Base-by-base conservation (phyloP, 805 yeast species). In the Kuraishia cidri region DNA sequence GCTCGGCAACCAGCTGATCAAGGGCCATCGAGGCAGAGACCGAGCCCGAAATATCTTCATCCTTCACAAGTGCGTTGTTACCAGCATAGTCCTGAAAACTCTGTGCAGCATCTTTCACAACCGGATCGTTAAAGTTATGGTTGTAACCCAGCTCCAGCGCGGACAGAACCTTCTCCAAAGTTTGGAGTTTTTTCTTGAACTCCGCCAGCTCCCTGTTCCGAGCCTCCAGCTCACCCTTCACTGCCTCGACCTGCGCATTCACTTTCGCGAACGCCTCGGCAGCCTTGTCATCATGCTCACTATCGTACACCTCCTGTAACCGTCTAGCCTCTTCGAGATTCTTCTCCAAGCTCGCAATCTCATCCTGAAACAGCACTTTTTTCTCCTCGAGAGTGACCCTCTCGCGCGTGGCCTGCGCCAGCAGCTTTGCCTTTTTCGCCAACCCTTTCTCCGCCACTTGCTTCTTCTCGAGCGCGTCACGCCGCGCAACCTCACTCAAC, bases 91-190 rank as follows among this genome's bases (percentile, higher is more conserved):
- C 66, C 29, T 69, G 72, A 47, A 54, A 79, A 0, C 60, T 58
- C 13, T 69, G 60, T 12, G 86, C 77, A 2, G 88, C 77, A 14
- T 63, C 69, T 51, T 85, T 85, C 13, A 88, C 96, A 0, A 88
- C 94, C 6, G 75, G 73, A 55, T 88, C 96, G 49, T 88, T 86
- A 58, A 86, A 74, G 46, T 86, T 81, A 30, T 82, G 84, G 45
- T 86, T 84, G 54, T 82, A 87, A n/a, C 70, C 69, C 3, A 61
- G 47, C 6, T 64, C 52, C 56, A 88, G 60, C 4, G 56, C 54
- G 2, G 55, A 52, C 31, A 85, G 48, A 12, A 81, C 63, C 3
- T 35, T 30, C 39, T 74, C 79, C 36, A 80, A 50, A 3, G 32
- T 43, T 36, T 14, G 37, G 26, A 37, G 61, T 41, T 34, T 48